Evolutionary conservation across 176 grass and related monocot species (phyloP).

Genomic region (Pontederia crassipes): DNA sequence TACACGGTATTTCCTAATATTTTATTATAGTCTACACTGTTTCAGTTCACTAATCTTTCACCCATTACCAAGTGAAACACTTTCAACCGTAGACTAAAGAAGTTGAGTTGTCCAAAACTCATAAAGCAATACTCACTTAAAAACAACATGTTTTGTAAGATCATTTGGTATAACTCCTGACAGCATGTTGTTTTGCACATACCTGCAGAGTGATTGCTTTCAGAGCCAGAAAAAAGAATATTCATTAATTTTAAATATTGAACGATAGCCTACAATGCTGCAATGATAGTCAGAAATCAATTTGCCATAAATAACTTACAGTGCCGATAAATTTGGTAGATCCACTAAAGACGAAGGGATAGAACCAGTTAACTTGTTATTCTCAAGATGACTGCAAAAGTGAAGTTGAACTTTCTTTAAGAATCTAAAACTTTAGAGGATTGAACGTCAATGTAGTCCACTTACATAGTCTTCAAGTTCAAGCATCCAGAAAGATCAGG

Average conservation of each 20-base stretch:
- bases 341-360: constrained; percentile 61
- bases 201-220: constrained; percentile 26
- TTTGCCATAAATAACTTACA: constrained; percentile 49
- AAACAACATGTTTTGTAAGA: constrained; percentile 53
- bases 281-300: too few relatives aligned
- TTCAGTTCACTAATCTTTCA: neutral
- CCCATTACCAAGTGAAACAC: neutral
- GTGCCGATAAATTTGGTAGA: constrained; percentile 66
- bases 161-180: constrained; percentile 48
- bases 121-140: constrained; percentile 33
- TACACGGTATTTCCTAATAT: too few relatives aligned
- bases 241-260: too few relatives aligned
- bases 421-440: constrained; percentile 15
- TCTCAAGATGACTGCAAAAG: constrained; percentile 68
- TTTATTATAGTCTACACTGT: too few relatives aligned
- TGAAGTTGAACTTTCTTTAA: neutral
- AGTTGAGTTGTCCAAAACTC: neutral
- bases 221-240: too few relatives aligned
- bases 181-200: constrained; percentile 69
- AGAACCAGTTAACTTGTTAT: constrained; percentile 67
- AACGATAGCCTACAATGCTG: too few relatives aligned
- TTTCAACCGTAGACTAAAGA: neutral
- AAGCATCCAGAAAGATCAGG: constrained; percentile 71
- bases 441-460: neutral
- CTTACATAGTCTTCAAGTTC: constrained; percentile 80